Base-by-base conservation (phyloP, 208 protist species). In the Acanthamoeba polyphaga region DNA sequence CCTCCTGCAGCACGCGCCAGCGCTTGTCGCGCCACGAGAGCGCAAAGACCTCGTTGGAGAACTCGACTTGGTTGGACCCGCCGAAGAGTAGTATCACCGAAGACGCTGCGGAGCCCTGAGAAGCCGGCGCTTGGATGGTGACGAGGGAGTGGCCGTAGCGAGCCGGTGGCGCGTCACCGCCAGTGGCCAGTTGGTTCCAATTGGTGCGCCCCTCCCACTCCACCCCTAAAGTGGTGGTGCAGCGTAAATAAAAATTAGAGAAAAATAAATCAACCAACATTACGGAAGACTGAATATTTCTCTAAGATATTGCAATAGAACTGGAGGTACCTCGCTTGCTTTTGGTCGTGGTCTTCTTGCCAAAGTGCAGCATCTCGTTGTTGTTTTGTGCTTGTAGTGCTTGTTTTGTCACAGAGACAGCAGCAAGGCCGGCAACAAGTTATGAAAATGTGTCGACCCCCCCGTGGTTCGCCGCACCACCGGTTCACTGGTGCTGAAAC, bases 71-170 rank as follows among this genome's bases (percentile, higher is more conserved):
- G 74, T 82, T 51, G 46, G 74, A 82, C 1, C 74, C 74, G 74
- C 74, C 74, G 22, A 82, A 82, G 74, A 82, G 74, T 3, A 82
- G n/a, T n/a, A n/a, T 7, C 46, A 82, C 74, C 13, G 66, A 34
- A 0, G 66, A 2, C 38, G 74, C n/a, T 12, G 1, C 22, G 70
- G 62, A 68, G 24, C 24, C 27, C 5, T 38, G 1, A 38, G 38
- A n/a, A n/a, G 62, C 38, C 1, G 70, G n/a, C 0, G 70, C 24
- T 7, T 2, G 74, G 22, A 82, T 46, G 74, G 29, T 17, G 17
- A 82, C 74, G 38, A 82, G 74, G 6, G 74, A 82, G 74, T 82
- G 74, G 74, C 74, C 74, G 74, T 82, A 82, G 74, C 74, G 74
- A 19, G 74, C 74, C 17, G 74, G 74, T 5, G 46, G 74, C 3